Conservation (phyloP, 768 basidiomycete genomes). For the Leccinum uliginosum region DNA sequence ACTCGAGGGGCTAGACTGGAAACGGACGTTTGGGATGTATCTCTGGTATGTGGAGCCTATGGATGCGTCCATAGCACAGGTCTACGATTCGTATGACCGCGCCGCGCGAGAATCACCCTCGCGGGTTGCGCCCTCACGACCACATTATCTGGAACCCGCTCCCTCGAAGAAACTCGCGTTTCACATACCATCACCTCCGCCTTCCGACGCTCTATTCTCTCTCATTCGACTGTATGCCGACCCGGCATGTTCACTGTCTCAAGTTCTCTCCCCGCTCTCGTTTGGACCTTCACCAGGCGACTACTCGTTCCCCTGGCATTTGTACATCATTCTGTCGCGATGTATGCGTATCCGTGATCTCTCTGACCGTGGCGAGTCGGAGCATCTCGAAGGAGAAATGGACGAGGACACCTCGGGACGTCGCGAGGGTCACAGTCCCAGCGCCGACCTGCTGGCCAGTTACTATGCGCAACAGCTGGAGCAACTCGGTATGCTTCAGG, state of each 20-base stretch:
- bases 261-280: constrained; percentile 65
- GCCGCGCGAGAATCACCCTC: constrained; percentile 35
- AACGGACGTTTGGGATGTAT: constrained; percentile 83
- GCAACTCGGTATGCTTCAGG: constrained; percentile 71
- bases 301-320: constrained; percentile 85
- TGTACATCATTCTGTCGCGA: constrained; percentile 83
- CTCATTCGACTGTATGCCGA: constrained; percentile 78
- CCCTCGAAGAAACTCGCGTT: constrained; percentile 29
- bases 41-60: constrained; percentile 84
- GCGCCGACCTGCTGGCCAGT: constrained; percentile 77
- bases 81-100: constrained; percentile 58
- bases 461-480: constrained; percentile 89
- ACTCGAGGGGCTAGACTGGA: constrained; percentile 84
- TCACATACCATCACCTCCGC: constrained; percentile 40
- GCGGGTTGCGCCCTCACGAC: constrained; percentile 49
- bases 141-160: constrained; percentile 49
- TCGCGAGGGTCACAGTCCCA: constrained; percentile 75
- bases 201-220: constrained; percentile 74
- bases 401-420: constrained; percentile 40
- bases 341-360: constrained; percentile 84
- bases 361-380: constrained; percentile 65
- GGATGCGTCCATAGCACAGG: constrained; percentile 65
- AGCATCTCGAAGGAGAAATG: constrained; percentile 30
- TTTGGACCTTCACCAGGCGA: constrained; percentile 75
- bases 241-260: constrained; percentile 64